These are phyloP conservation scores for Metarhizium robertsii DNA, from an alignment of 2,329 filamentous ascomycete genomes.

Conservation along the genomic window DNA sequence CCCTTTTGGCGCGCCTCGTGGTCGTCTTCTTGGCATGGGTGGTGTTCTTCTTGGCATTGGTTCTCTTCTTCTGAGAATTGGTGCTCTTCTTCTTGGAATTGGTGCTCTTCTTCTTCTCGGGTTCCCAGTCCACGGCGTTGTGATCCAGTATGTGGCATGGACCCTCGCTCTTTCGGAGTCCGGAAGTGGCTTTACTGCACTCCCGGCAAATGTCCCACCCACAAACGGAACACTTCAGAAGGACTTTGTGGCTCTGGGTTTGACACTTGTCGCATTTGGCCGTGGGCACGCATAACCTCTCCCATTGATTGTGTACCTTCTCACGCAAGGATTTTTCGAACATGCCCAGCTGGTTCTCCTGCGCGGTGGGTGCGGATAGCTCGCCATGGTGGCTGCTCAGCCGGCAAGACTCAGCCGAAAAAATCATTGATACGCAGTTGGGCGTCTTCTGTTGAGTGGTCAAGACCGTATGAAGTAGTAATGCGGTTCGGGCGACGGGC, in stretches of 20 bases:
- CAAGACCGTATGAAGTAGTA: neutral
- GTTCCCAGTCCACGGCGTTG: constrained; percentile 9
- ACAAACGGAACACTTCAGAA: constrained; percentile 16
- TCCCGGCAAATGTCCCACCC: constrained; percentile 14
- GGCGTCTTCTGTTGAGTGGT: neutral
- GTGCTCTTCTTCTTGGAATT: neutral
- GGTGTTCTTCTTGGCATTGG: neutral
- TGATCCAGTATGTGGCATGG: constrained; percentile 12
- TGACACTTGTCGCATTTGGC: constrained; percentile 19
- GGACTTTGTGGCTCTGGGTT: constrained; percentile 12
- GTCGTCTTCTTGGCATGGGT: neutral
- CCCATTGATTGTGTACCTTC: constrained; percentile 12
- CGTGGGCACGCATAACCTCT: constrained; percentile 12
- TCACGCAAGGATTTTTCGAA: constrained; percentile 5
- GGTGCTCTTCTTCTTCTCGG: neutral
- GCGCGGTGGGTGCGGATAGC: neutral
- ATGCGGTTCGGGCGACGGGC: neutral
- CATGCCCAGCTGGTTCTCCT: neutral
- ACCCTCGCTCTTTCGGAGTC: constrained; percentile 8
- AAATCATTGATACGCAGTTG: neutral
- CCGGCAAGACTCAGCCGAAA: neutral
- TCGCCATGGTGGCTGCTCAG: neutral
- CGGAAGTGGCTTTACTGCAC: constrained; percentile 10
- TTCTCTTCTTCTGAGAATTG: neutral
- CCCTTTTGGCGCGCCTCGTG: neutral